Evolutionary conservation across 495 filamentous ascomycete genomes (phyloP).

Genomic region (Aspergillus kassunensis): DNA sequence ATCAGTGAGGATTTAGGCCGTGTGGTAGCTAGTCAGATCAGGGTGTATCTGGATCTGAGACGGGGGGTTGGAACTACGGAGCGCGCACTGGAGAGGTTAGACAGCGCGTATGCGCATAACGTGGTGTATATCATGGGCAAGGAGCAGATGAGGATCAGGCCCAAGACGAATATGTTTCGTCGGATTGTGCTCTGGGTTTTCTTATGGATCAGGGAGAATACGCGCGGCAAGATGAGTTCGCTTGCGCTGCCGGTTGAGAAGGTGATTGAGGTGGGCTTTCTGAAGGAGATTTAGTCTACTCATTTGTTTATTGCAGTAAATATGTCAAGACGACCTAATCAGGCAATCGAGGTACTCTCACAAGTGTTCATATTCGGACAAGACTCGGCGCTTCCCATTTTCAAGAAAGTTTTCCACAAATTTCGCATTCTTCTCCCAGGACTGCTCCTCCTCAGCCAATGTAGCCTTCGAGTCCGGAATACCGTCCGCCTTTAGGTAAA

Average conservation of each 20-base stretch:
- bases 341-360: too few species aligned
- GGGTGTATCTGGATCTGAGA: conserved; percentile 28
- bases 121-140: conserved; percentile 70
- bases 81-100: conserved; percentile 31
- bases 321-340: too few species aligned
- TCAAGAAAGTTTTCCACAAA: too few species aligned
- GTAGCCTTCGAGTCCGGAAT: too few species aligned
- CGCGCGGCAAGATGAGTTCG: conserved; percentile 58
- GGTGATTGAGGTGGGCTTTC: conserved; percentile 66
- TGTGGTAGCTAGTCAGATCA: conserved; percentile 57
- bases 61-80: neutral
- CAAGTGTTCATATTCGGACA: too few species aligned
- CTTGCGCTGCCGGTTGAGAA: conserved; percentile 57
- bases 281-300: conserved; percentile 45
- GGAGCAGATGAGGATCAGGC: conserved; percentile 59
- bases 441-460: too few species aligned
- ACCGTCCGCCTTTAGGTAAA: too few species aligned
- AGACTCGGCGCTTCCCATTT: too few species aligned
- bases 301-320: too few species aligned
- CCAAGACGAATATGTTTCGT: conserved; percentile 40
- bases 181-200: conserved; percentile 51
- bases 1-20: conserved; percentile 57
- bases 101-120: conserved; percentile 56
- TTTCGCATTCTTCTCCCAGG: too few species aligned
- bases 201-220: conserved; percentile 68